A percentile compares a stretch with the other conserved stretches of the same genome.
Evolutionary conservation across 345 rosid genomes (phyloP).

Genomic region (Gossypium bickii): DNA sequence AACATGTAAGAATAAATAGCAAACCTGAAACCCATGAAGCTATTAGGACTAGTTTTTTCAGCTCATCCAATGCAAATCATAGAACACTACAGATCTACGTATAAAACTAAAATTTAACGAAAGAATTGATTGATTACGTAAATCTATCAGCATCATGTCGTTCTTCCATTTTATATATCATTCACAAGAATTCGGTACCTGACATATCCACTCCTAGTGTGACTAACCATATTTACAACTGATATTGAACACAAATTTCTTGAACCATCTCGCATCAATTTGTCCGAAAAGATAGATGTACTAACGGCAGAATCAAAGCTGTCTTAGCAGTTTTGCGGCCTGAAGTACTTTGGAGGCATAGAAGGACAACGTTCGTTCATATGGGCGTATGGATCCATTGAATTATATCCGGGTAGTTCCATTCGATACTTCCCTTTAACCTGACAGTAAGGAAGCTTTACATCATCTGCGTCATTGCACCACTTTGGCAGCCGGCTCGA

Average conservation of each 20-base stretch:
- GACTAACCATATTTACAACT: slow-evolving; percentile 21
- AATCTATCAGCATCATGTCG: neutral
- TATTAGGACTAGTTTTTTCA: neutral
- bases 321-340: slow-evolving; percentile 60
- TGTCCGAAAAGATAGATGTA: neutral
- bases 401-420: slow-evolving; percentile 90
- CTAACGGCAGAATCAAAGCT: neutral
- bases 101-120: neutral
- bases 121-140: neutral
- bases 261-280: slow-evolving; percentile 3
- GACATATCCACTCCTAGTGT: neutral
- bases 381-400: slow-evolving; percentile 79
- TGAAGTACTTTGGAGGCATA: slow-evolving; percentile 73
- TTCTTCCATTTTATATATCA: neutral
- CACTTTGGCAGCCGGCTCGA: slow-evolving; percentile 83
- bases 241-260: neutral
- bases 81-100: neutral
- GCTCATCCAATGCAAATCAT: neutral
- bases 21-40: neutral
- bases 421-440: slow-evolving; percentile 81
- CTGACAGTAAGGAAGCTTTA: slow-evolving; percentile 87
- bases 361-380: slow-evolving; percentile 70
- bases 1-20: neutral
- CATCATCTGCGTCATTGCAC: slow-evolving; percentile 76
- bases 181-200: neutral